Conservation (phyloP, 495 filamentous ascomycete genomes). For the Penicillium lividum region DNA sequence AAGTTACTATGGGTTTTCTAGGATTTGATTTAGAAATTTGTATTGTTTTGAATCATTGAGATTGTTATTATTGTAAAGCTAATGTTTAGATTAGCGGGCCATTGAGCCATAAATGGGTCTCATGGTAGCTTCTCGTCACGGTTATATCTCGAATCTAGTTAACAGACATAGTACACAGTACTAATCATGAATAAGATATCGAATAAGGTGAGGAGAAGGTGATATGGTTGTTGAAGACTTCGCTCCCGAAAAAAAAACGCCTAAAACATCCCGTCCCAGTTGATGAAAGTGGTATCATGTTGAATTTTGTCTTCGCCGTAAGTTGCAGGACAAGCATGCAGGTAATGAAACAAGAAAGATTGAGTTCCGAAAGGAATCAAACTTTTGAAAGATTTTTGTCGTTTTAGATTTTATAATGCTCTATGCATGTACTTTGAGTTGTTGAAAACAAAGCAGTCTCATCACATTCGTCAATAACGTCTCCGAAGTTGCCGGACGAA, state of each 20-base stretch:
- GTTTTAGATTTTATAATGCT: slow-evolving; percentile 29
- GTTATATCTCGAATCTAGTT: slow-evolving; percentile 7
- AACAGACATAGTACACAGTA: slow-evolving; percentile 1
- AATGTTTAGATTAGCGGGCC: slow-evolving; percentile 51
- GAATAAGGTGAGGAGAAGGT: slow-evolving; percentile 20
- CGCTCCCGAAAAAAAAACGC: slow-evolving; percentile 48
- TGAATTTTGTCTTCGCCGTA: slow-evolving; percentile 55
- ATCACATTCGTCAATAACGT: slow-evolving; percentile 52
- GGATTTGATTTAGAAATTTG: not conserved
- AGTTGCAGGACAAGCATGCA: slow-evolving; percentile 46
- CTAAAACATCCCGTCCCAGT: slow-evolving; percentile 47
- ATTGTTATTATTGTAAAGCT: slow-evolving; percentile 40
- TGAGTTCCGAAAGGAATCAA: slow-evolving; percentile 18
- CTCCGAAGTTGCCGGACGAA: slow-evolving; percentile 22
- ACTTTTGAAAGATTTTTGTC: slow-evolving; percentile 17
- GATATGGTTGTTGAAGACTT: slow-evolving; percentile 46
- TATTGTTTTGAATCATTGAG: slow-evolving; percentile 16
- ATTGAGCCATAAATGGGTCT: slow-evolving; percentile 12
- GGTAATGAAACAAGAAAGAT: slow-evolving; percentile 43
- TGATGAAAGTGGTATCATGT: slow-evolving; percentile 57
- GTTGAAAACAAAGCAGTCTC: slow-evolving; percentile 63
- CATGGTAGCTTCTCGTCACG: slow-evolving; percentile 4
- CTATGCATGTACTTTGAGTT: slow-evolving; percentile 57
- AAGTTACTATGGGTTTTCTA: not conserved
- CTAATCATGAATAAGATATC: slow-evolving; percentile 3